Conservation (phyloP, 2,329 filamentous ascomycete genomes). For the Aureobasidium namibiae region DNA sequence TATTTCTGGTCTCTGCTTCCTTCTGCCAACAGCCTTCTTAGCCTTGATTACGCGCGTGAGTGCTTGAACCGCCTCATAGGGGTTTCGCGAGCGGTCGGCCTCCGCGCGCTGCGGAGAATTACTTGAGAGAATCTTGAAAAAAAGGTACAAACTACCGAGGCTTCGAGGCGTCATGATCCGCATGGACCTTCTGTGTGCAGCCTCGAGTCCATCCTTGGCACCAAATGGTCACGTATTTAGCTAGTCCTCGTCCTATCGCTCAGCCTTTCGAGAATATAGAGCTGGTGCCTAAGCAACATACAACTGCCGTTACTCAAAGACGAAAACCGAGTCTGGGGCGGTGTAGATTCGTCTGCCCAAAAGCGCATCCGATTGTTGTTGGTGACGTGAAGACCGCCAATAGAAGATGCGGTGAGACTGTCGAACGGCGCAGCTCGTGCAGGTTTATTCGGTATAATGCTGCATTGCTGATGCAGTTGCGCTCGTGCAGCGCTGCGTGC, state of each 20-base stretch:
- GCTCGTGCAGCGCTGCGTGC: neutral
- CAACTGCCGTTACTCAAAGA: neutral
- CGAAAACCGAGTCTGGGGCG: neutral
- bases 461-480: neutral
- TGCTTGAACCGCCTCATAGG: constrained; percentile 1
- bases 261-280: neutral
- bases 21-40: neutral
- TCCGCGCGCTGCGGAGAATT: constrained; percentile 1
- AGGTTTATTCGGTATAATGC: neutral
- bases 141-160: neutral
- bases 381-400: neutral
- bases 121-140: neutral
- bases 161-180: constrained; percentile 8
- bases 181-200: neutral
- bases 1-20: neutral
- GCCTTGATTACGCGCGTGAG: constrained; percentile 8
- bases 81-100: neutral
- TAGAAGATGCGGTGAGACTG: neutral
- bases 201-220: constrained; percentile 5
- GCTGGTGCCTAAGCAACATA: neutral
- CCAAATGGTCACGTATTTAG: neutral
- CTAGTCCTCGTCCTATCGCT: neutral
- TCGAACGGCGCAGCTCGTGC: neutral
- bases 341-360: neutral
- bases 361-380: neutral